These are phyloP conservation scores for Filobasidium wieringae DNA, from an alignment of 768 basidiomycete genomes.

Conservation along the genomic window DNA sequence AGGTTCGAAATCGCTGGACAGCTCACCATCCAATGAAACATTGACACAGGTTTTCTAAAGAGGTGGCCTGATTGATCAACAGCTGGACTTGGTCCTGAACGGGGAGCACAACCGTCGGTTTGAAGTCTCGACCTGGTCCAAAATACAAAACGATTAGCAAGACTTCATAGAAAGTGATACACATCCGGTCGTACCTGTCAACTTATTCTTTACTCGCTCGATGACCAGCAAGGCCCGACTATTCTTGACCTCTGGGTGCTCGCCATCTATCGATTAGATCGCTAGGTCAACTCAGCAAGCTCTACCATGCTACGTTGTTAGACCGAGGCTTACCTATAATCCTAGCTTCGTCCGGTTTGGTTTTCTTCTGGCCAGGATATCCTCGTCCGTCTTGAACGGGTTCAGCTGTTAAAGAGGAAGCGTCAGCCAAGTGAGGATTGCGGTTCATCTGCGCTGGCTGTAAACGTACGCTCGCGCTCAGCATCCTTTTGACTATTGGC, in stretches of 20 bases:
- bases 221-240: conserved; percentile 81
- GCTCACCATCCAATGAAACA: conserved; percentile 86
- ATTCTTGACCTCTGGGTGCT: conserved; percentile 76
- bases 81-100: conserved; percentile 83
- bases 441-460: too few relatives aligned
- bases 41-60: conserved; percentile 88
- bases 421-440: not conserved
- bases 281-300: conserved; percentile 28
- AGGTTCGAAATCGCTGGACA: not conserved
- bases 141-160: not conserved
- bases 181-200: conserved; percentile 66
- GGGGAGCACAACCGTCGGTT: conserved; percentile 59
- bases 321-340: conserved; percentile 64
- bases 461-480: conserved; percentile 29
- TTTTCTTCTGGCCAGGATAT: conserved; percentile 59
- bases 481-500: conserved; percentile 58
- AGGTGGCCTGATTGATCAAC: conserved; percentile 83
- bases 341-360: conserved; percentile 84
- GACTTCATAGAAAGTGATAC: not conserved
- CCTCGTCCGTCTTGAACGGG: conserved; percentile 40
- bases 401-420: conserved; percentile 3
- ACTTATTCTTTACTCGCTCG: conserved; percentile 86
- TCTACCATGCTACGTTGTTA: not conserved
- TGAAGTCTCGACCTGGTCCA: conserved; percentile 72
- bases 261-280: conserved; percentile 43